Evolutionary conservation across 257 asterid species (phyloP).

Genomic region (Primulina eburnea): DNA sequence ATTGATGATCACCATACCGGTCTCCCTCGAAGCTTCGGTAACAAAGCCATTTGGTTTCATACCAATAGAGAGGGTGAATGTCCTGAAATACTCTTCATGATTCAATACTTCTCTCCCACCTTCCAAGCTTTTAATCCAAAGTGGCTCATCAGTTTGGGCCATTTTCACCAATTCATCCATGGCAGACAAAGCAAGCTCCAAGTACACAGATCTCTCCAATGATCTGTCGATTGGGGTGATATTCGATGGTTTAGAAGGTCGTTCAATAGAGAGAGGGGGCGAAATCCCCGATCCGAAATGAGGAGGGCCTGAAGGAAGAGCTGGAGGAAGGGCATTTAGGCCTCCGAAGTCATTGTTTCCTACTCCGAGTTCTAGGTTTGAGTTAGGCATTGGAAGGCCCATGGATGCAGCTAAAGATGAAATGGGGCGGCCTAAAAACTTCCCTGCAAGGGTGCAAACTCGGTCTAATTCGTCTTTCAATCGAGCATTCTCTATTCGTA

Average conservation of each 20-base stretch:
- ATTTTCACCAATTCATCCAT: slow-evolving; percentile 85
- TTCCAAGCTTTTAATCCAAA: slow-evolving; percentile 64
- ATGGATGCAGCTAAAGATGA: slow-evolving; percentile 22
- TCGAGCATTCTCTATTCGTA: slow-evolving; percentile 51
- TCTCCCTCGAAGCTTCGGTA: slow-evolving; percentile 53
- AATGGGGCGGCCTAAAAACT: slow-evolving; percentile 46
- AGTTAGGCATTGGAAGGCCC: slow-evolving; percentile 39
- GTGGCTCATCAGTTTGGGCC: slow-evolving; percentile 70
- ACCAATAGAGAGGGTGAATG: slow-evolving; percentile 43
- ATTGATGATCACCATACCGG: slow-evolving; percentile 45
- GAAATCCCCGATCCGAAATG: slow-evolving; percentile 51
- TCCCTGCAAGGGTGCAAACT: slow-evolving; percentile 43
- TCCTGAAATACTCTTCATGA: slow-evolving; percentile 42
- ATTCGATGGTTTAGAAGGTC: slow-evolving; percentile 27
- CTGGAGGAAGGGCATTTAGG: slow-evolving; percentile 29
- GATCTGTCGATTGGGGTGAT: slow-evolving; percentile 43
- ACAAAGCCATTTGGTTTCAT: slow-evolving; percentile 48
- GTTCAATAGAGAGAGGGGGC: slow-evolving; percentile 30
- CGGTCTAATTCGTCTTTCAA: slow-evolving; percentile 58
- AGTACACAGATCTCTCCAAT: slow-evolving; percentile 69
- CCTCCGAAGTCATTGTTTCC: slow-evolving; percentile 55
- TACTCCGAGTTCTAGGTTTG: slow-evolving; percentile 74
- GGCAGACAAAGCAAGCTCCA: slow-evolving; percentile 84
- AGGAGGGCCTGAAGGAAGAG: slow-evolving; percentile 39
- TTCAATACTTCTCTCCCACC: slow-evolving; percentile 52